Percentiles rank a stretch among this genome's conserved stretches.
Evolutionary conservation across 2,329 filamentous ascomycete species (phyloP).

Genomic region (Didymella sp.): DNA sequence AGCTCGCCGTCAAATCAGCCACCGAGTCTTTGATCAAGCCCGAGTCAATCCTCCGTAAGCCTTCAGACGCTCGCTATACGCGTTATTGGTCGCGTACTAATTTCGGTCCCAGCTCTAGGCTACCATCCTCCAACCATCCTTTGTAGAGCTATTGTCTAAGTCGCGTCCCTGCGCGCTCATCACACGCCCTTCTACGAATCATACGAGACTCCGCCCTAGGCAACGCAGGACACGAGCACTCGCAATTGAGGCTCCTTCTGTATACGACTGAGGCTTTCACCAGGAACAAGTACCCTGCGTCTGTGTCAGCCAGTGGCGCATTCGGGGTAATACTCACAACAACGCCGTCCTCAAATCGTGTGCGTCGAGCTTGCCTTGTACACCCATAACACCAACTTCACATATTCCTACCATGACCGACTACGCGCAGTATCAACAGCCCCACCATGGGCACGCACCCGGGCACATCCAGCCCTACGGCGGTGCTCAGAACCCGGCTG

Average conservation of each 20-base stretch:
- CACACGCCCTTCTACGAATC: conserved; percentile 32
- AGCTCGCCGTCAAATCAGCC: conserved; percentile 26
- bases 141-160: conserved; percentile 29
- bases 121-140: conserved; percentile 42
- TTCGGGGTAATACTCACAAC: conserved; percentile 41
- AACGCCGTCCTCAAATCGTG: conserved; percentile 35
- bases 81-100: conserved; percentile 43
- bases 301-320: conserved; percentile 44
- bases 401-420: conserved; percentile 52
- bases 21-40: conserved; percentile 25
- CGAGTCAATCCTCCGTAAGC: conserved; percentile 33
- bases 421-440: conserved; percentile 58
- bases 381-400: conserved; percentile 25
- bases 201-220: conserved; percentile 32
- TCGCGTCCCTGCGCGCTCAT: conserved; percentile 38
- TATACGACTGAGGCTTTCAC: conserved; percentile 28
- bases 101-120: conserved; percentile 43
- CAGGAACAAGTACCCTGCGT: conserved; percentile 26
- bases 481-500: conserved; percentile 45
- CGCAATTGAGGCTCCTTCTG: conserved; percentile 26
- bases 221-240: conserved; percentile 28
- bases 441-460: conserved; percentile 55
- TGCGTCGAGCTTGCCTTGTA: conserved; percentile 34
- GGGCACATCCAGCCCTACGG: conserved; percentile 51
- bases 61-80: conserved; percentile 25